Evolutionary conservation across 2,329 filamentous ascomycete species (phyloP).

Genomic region (Didymella pinodella): DNA sequence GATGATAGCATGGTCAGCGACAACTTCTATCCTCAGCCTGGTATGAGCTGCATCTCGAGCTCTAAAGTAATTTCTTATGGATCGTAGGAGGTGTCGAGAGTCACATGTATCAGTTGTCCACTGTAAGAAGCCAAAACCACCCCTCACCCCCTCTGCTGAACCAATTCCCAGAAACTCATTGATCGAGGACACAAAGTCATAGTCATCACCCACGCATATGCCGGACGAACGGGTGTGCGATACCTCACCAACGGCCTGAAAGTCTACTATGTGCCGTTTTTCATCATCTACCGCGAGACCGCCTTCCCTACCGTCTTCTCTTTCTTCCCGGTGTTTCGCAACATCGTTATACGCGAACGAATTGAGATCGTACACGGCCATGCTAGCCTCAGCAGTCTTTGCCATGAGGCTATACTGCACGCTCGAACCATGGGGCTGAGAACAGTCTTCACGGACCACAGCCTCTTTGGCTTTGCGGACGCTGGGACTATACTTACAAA

Average conservation of each 20-base stretch:
- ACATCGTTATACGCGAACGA: constrained; percentile 91
- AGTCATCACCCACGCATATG: constrained; percentile 94
- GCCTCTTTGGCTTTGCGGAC: constrained; percentile 95
- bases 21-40: constrained; percentile 98
- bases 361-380: constrained; percentile 99
- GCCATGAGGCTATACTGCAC: constrained; percentile 93
- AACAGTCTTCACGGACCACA: constrained; percentile 97
- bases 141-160: constrained; percentile 24
- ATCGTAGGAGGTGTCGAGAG: constrained; percentile 82
- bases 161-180: constrained; percentile 75
- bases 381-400: constrained; percentile 88
- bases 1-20: constrained; percentile 86
- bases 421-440: constrained; percentile 94
- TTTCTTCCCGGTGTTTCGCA: constrained; percentile 96
- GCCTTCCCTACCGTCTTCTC: constrained; percentile 98
- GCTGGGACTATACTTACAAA: constrained; percentile 95
- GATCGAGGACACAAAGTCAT: constrained; percentile 98
- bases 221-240: constrained; percentile 87
- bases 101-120: constrained; percentile 97
- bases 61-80: constrained; percentile 29
- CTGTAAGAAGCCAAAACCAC: constrained; percentile 55
- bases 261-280: constrained; percentile 96
- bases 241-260: constrained; percentile 98
- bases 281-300: constrained; percentile 91
- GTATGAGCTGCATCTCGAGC: constrained; percentile 43